Evolutionary conservation across 2,329 filamentous ascomycete genomes (phyloP), one percentile per base, ranked within the genome.

Genomic region (Hypoxylon sp.): DNA sequence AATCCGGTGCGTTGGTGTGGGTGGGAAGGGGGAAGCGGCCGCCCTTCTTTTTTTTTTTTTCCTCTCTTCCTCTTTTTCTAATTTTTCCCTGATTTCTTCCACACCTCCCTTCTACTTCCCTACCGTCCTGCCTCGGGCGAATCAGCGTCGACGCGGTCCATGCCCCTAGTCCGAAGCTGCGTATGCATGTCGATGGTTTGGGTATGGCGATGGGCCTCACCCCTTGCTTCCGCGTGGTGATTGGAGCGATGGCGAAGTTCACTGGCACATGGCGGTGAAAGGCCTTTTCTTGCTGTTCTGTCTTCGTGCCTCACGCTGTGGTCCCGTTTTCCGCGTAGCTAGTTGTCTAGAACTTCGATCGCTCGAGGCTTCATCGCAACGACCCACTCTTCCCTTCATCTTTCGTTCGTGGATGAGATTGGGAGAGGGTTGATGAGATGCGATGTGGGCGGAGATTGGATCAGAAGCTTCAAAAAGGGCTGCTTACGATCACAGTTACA

Each of bases 191-290:
- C 66, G 71, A 74, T 72, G 67, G 59, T 73, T 74, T 73, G 50
- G 67, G 70, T 59, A 56, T 70, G 55, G 65, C 61, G 55, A 69
- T 71, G 62, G 65, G 39, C 51, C 61, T 62, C 53, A 54, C 63
- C 63, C 66, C 66, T 63, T 66, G 63, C 56, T 57, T 60, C 64
- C 43, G 53, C 50, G 47, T 63, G 56, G 63, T 70, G 71, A 74
- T 74, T 73, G 71, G 70, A 61, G 43, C 58, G 59, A 67, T 66
- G 63, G 61, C 34, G 57, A 19, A 50, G 64, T 67, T 69, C 51
- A 61, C 52, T 70, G 59, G 62, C 70, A 74, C 73, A 73, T 74
- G 72, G 73, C 73, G 73, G 73, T 74, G 72, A 73, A 74, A 69
- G 55, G 32, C 27, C 39, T 52, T 51, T 30, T 50, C 19, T 29